Evolutionary conservation across 208 protist species (phyloP), one percentile per base, ranked within the genome.

Genomic region (Crithidia brevicula): DNA sequence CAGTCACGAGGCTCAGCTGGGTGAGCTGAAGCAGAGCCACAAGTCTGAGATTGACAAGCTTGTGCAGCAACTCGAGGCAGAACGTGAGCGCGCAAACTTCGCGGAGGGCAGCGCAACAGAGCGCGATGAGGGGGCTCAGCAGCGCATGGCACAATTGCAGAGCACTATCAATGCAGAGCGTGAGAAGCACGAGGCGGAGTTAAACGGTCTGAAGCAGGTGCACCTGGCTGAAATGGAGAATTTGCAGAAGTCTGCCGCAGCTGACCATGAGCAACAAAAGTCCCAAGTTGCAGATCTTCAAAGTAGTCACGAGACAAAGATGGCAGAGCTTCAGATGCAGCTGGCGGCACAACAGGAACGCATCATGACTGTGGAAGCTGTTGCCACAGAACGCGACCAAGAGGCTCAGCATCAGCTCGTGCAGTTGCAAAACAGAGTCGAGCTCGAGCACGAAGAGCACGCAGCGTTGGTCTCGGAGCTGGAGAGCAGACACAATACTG

Each of bases 1-100:
- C n/a, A n/a, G n/a, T n/a, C 49, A 54, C 28, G 13, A 38, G 10
- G 18, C 20, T 4, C 3, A 43, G 18, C n/a, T 58, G 7, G 33
- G 25, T 13, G 18, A 57, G 49, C 61, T 67, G 18, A 42, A 31
- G 10, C n/a, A 47, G 22, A 46, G n/a, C n/a, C 54, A 61, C n/a
- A 11, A 61, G 34, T 11, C 36, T 18, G 9, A 54, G 28, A 30
- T 75, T 8, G 49, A 49, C 18, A 16, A 69, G 61, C 53, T 75
- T 36, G 13, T 46, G 43, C 28, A 69, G 54, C 52, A 67, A 54
- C 53, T 68, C 13, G 58, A 71, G 49, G 33, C 22, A 11, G 57
- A 61, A 46, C 62, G 64, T 18, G 53, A 38, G 50, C 5, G 50
- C n/a, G 50, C 50, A 15, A 56, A 77, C 31, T 27, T 50, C 42